Evolutionary conservation across 2,329 filamentous ascomycete genomes (phyloP), one percentile per base, ranked within the genome.

Genomic region (Gnomoniopsis sp.): DNA sequence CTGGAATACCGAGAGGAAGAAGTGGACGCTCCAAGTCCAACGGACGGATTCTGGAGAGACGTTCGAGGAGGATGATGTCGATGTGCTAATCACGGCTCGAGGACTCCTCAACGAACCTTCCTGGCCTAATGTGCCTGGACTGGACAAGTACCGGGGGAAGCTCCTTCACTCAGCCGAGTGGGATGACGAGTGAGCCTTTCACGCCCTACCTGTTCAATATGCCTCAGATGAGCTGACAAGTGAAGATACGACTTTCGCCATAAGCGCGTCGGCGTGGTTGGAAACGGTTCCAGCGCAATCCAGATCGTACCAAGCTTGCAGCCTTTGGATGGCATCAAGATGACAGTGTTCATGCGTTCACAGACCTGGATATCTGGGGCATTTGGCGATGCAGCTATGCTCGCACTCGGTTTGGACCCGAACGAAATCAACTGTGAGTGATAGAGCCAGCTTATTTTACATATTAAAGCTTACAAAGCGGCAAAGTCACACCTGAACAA

Each of bases 221-320:
- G 12, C 12, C 12, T 14, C 12, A 12, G 21, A 14, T 26, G 22
- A 46, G 50, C 55, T 60, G 50, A 60, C 46, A 3, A 17, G 15
- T 19, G 47, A 46, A 77, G 74, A 22, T 79, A 76, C 62, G 75
- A 81, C 64, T 79, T 79, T 52, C 71, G 64, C 46, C 73, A 76
- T 60, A 82, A 82, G 67, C 70, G 70, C 55, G 70, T 83, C 17
- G 80, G 76, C 8, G 68, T 83, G 4, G 77, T 83, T 49, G 80
- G 80, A n/a, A 78, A 78, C 56, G 80, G 80, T 14, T 79, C 78
- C 21, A 81, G 78, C 62, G 75, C 74, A 1, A 81, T 82, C 60
- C 80, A 83, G 60, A 82, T 83, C 55, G 72, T 83, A 10, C 80
- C 80, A 1, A 68, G 64, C 6, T 68, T 84, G 43, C 79, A 80